phyloP scores from a whole-genome alignment of 2,329 filamentous ascomycete species.

The Pezizomycotina sp. region DNA sequence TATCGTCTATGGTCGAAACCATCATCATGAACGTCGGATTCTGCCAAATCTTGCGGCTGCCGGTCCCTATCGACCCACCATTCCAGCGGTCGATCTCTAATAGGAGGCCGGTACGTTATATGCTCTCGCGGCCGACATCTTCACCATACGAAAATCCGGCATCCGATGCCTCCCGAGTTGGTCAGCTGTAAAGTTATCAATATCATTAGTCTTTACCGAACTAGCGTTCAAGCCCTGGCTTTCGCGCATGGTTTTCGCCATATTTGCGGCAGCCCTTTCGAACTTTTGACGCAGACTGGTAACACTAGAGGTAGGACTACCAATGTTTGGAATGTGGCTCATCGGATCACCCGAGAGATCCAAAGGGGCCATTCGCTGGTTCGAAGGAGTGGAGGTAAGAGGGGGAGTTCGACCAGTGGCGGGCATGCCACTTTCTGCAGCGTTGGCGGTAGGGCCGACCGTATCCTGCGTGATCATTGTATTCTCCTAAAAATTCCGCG shows the following conservation, averaged over 20 bases:
- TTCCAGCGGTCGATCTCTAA: constrained; percentile 15
- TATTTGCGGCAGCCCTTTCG: no score
- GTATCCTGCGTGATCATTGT: constrained; percentile 8
- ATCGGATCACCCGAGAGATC: constrained; percentile 16
- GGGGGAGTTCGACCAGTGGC: constrained; percentile 22
- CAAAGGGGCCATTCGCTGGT: constrained; percentile 11
- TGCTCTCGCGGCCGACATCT: constrained; percentile 12
- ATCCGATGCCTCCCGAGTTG: constrained; percentile 9
- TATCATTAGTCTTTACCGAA: no score
- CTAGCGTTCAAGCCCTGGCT: no score
- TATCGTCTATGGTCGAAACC: constrained; percentile 7
- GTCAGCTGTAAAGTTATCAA: no score
- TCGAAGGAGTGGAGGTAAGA: constrained; percentile 7
- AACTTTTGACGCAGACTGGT: constrained; percentile 16
- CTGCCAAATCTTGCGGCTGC: constrained; percentile 4
- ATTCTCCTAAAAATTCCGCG: constrained; percentile 9
- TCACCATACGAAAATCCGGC: constrained; percentile 9
- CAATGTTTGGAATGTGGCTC: no score
- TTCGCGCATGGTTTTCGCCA: no score
- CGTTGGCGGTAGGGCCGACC: constrained; percentile 23
- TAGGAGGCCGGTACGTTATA: constrained; percentile 14
- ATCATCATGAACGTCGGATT: constrained; percentile 14
- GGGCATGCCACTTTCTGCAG: constrained; percentile 22
- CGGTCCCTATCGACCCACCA: constrained; percentile 18
- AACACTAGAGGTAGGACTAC: constrained; percentile 11